Percentiles rank a stretch among this genome's conserved stretches.
Conservation (phyloP, 768 basidiomycete species). For the Panus rudis region DNA sequence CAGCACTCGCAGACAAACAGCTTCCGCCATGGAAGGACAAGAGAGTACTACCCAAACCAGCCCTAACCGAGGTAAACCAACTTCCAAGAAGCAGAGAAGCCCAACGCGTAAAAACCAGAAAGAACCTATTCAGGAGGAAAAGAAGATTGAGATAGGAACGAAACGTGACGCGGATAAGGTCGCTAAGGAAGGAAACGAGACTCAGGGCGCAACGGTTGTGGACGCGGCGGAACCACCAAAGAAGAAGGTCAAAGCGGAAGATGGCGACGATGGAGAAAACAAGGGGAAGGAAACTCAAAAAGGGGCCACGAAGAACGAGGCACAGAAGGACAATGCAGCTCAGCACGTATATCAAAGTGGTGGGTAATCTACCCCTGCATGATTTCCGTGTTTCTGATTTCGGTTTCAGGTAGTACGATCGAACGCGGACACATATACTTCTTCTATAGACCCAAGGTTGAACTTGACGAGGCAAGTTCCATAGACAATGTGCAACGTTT, state of each 20-base stretch:
- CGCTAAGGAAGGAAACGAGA: constrained; percentile 8
- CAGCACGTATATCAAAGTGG: constrained; percentile 17
- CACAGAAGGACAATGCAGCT: constrained; percentile 10
- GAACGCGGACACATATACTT: constrained; percentile 60
- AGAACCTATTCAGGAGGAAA: constrained; percentile 2
- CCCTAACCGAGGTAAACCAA: background rate
- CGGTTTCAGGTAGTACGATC: constrained; percentile 32
- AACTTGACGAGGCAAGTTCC: constrained; percentile 44
- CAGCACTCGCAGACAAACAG: constrained; percentile 15
- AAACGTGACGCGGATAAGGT: constrained; percentile 16
- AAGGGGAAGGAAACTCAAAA: background rate
- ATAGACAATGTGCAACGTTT: constrained; percentile 53
- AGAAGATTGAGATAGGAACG: constrained; percentile 9
- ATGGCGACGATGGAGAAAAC: background rate
- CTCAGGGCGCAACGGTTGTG: background rate
- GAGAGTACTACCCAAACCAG: constrained; percentile 2
- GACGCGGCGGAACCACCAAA: constrained; percentile 11
- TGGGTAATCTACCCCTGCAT: background rate
- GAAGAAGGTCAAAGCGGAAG: constrained; percentile 20
- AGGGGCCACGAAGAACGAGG: constrained; percentile 5
- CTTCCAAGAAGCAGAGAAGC: constrained; percentile 6
- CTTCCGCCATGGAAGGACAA: background rate
- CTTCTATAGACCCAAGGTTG: constrained; percentile 54
- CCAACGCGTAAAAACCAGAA: constrained; percentile 4
- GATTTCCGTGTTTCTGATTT: background rate